Evolutionary conservation across 176 grass and related monocot genomes (phyloP).

Genomic region (Cenchrus americanus): DNA sequence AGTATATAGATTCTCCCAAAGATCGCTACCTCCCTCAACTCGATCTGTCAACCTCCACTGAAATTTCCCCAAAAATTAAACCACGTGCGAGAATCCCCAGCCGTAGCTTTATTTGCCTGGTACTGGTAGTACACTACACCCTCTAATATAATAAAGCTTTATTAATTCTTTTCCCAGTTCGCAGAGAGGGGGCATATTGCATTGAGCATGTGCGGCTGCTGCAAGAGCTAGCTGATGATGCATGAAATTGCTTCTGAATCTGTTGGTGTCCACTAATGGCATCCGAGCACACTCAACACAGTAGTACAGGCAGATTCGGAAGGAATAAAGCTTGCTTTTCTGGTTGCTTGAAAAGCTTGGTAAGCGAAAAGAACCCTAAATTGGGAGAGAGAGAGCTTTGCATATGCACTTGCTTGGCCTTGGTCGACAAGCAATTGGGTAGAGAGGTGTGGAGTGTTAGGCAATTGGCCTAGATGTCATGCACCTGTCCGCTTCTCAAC

Average conservation of each 20-base stretch:
- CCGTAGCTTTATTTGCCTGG: slow-evolving; percentile 23
- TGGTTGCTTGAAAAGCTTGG: neutral
- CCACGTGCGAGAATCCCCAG: slow-evolving; percentile 38
- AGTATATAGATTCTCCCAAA: slow-evolving; percentile 22
- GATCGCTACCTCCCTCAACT: slow-evolving; percentile 10
- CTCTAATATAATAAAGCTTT: neutral
- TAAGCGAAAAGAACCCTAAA: neutral
- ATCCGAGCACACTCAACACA: neutral
- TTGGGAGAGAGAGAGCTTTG: neutral
- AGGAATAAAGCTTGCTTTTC: slow-evolving; percentile 45
- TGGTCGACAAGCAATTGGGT: slow-evolving; percentile 30
- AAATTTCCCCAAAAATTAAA: neutral
- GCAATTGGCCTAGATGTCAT: slow-evolving; percentile 23
- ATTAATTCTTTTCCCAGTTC: neutral
- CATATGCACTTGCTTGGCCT: slow-evolving; percentile 32
- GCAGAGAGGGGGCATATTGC: neutral
- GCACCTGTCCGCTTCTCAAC: neutral
- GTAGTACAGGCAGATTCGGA: neutral
- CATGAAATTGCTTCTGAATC: neutral
- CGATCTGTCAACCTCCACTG: slow-evolving; percentile 40
- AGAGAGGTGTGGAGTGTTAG: slow-evolving; percentile 10
- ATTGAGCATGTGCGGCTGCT: slow-evolving; percentile 37
- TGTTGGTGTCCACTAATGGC: neutral
- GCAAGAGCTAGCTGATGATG: neutral
- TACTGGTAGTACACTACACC: no score